Percentiles rank a stretch among this genome's conserved stretches.
phyloP scores from a whole-genome alignment of 345 rosid genomes.

The Cardamine occulta region DNA sequence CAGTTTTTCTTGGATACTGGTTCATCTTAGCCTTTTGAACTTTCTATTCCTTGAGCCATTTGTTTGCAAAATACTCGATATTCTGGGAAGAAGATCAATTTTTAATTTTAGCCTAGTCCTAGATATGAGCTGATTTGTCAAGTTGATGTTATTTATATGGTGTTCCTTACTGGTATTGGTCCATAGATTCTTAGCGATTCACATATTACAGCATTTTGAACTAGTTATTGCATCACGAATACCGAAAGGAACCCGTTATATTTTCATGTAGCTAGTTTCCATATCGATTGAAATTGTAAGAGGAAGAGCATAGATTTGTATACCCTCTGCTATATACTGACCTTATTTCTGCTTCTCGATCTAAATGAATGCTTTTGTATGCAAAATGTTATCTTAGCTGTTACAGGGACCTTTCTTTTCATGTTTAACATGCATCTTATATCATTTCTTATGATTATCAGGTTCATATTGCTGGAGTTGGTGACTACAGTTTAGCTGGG shows the following conservation, averaged over 20 bases:
- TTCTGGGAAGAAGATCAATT: neutral
- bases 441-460: slow-evolving; percentile 40
- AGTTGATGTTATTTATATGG: neutral
- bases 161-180: slow-evolving; percentile 20
- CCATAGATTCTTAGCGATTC: neutral
- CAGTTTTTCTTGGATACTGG: neutral
- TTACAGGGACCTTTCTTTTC: slow-evolving; percentile 27
- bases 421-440: slow-evolving; percentile 24
- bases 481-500: slow-evolving; percentile 81
- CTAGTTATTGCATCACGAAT: neutral
- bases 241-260: neutral
- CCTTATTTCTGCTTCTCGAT: slow-evolving; percentile 9
- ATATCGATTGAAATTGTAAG: slow-evolving; percentile 3
- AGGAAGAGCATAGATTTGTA: slow-evolving; percentile 8
- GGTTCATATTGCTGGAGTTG: slow-evolving; percentile 99
- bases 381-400: slow-evolving; percentile 15
- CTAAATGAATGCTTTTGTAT: slow-evolving; percentile 17
- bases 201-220: slow-evolving; percentile 5
- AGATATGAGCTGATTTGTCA: slow-evolving; percentile 15
- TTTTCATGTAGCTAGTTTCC: slow-evolving; percentile 21
- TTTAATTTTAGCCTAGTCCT: slow-evolving; percentile 13
- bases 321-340: neutral
- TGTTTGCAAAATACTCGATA: neutral
- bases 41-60: slow-evolving; percentile 8
- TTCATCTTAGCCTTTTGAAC: slow-evolving; percentile 9